Evolutionary conservation across 345 rosid genomes (phyloP).

Genomic region (Lepidium aucheri): DNA sequence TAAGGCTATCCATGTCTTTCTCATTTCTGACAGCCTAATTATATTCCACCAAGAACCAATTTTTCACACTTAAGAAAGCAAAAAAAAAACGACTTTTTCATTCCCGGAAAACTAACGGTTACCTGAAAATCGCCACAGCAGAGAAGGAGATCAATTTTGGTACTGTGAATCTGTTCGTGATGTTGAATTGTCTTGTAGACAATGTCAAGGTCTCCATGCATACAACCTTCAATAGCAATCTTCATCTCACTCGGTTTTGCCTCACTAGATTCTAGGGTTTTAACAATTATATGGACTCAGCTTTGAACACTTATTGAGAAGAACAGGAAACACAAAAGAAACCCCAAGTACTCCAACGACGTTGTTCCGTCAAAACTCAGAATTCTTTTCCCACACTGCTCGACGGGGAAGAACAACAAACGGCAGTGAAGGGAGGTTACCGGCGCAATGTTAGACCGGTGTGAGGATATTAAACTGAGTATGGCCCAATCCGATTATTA

Average conservation of each 20-base stretch:
- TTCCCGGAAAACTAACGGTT: background rate
- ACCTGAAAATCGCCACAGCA: slow-evolving; percentile 98
- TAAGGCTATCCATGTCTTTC: slow-evolving; percentile 75
- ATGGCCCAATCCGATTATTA: background rate
- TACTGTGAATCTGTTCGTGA: slow-evolving; percentile 43
- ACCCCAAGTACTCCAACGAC: no score
- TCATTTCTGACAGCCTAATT: slow-evolving; percentile 74
- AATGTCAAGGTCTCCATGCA: slow-evolving; percentile 91
- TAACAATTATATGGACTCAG: background rate
- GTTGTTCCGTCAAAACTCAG: no score
- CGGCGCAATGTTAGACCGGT: background rate
- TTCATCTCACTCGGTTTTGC: slow-evolving; percentile 35
- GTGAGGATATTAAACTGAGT: background rate
- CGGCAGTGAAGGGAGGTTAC: background rate
- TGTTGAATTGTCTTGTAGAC: slow-evolving; percentile 62
- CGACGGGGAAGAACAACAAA: background rate
- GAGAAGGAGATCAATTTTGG: slow-evolving; percentile 85
- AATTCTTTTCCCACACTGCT: no score
- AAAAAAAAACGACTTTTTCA: background rate
- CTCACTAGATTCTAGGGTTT: background rate
- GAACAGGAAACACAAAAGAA: no score
- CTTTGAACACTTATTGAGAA: no score
- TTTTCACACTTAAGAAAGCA: background rate
- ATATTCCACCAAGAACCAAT: background rate
- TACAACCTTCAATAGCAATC: slow-evolving; percentile 96